Percentiles rank a stretch among this genome's conserved stretches.
These are phyloP conservation scores for Colletotrichum siamense DNA, from an alignment of 2,329 filamentous ascomycete species.

Conservation along the genomic window DNA sequence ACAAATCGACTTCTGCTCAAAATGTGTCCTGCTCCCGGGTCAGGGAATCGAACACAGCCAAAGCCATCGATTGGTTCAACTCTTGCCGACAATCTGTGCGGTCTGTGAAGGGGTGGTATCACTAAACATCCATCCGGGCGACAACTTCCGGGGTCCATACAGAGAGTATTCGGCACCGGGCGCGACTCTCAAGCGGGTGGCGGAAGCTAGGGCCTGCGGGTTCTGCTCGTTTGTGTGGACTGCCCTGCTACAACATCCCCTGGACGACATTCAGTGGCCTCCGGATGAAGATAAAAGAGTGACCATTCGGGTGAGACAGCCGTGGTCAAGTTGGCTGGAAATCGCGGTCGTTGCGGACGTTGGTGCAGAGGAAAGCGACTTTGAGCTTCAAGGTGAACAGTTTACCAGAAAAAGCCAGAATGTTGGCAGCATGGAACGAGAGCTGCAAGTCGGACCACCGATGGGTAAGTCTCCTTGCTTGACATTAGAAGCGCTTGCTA, in stretches of 20 bases:
- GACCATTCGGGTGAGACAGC: not conserved
- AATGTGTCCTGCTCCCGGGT: rapidly evolving
- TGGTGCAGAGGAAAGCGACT: not conserved
- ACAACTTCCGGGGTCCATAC: not conserved
- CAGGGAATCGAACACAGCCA: not conserved
- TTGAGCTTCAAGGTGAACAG: not conserved
- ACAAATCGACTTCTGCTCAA: not conserved
- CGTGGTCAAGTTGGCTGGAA: not conserved
- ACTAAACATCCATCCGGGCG: rapidly evolving
- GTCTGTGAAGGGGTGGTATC: not conserved
- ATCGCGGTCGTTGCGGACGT: not conserved
- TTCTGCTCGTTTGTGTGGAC: not conserved
- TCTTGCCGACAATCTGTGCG: not conserved
- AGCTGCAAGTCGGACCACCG: not conserved
- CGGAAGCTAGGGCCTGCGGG: not conserved
- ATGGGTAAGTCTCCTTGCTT: not conserved
- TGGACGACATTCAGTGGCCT: not conserved
- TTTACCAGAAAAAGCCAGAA: not conserved
- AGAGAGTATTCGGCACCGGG: not conserved
- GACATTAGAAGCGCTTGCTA: rapidly evolving
- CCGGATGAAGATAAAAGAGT: not conserved
- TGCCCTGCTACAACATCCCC: not conserved
- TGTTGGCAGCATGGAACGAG: not conserved
- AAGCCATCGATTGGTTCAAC: not conserved
- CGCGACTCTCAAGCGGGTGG: not conserved